A percentile compares a stretch with the other conserved stretches of the same genome.
Conservation (phyloP, 2,329 filamentous ascomycete genomes). For the Ophiostoma australiae region DNA sequence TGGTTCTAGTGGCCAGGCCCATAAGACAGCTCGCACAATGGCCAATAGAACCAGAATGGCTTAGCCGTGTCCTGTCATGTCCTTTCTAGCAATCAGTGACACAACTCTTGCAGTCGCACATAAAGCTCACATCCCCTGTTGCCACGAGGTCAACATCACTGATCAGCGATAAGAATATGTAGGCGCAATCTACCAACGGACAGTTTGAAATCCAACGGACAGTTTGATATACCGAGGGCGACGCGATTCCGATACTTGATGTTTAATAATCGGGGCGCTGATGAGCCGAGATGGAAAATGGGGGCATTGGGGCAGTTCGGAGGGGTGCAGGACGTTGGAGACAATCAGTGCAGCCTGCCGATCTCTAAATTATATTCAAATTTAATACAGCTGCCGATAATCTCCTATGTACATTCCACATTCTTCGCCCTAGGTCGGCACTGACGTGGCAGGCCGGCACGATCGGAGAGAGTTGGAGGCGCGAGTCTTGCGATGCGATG, state of each 20-base stretch:
- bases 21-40: background rate
- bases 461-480: background rate
- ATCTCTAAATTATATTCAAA: background rate
- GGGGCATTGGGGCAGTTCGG: background rate
- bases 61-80: no score
- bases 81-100: no score
- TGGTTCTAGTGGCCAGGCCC: background rate
- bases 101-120: no score
- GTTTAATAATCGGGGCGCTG: background rate
- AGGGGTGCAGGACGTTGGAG: background rate
- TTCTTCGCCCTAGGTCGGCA: background rate
- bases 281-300: background rate
- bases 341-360: conserved; percentile 7
- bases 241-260: background rate
- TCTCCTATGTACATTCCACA: background rate
- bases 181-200: background rate
- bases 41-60: background rate
- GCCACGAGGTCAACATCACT: no score
- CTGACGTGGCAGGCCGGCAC: background rate
- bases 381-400: background rate
- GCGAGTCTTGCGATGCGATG: background rate
- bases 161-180: no score
- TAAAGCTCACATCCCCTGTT: no score
- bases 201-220: background rate
- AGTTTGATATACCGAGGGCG: background rate